phyloP scores from a whole-genome alignment of 495 filamentous ascomycete genomes.

The Choiromyces venosus region DNA sequence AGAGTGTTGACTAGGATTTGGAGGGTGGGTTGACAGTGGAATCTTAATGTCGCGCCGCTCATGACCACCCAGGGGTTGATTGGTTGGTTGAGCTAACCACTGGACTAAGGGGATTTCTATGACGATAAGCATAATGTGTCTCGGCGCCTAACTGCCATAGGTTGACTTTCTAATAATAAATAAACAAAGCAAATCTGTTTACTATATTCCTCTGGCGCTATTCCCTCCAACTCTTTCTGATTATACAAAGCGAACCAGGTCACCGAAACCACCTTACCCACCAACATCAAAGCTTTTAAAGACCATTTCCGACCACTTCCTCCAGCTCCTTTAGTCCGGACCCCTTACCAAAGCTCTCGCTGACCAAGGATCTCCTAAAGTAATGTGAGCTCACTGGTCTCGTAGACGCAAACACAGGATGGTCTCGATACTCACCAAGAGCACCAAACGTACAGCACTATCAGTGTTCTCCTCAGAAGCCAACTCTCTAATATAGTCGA shows the following conservation, averaged over 20 bases:
- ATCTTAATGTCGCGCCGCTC: not conserved
- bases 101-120: not conserved
- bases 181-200: not conserved
- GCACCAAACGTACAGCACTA: not conserved
- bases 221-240: not conserved
- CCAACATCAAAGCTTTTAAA: not conserved
- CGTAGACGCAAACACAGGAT: not conserved
- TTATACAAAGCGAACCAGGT: not conserved
- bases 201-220: not conserved
- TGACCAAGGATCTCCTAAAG: not conserved
- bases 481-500: not conserved
- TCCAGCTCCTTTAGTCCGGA: not conserved
- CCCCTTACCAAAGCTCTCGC: not conserved
- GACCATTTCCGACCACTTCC: not conserved
- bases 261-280: not conserved
- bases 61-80: not conserved
- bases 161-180: not conserved
- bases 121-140: not conserved
- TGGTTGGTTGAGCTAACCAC: not conserved
- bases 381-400: not conserved
- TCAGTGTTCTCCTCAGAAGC: not conserved
- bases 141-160: not conserved
- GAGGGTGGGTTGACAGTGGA: not conserved
- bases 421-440: not conserved
- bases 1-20: not conserved